Base-by-base conservation (phyloP, 2,329 filamentous ascomycete species). In the Aureobasidium sp. region DNA sequence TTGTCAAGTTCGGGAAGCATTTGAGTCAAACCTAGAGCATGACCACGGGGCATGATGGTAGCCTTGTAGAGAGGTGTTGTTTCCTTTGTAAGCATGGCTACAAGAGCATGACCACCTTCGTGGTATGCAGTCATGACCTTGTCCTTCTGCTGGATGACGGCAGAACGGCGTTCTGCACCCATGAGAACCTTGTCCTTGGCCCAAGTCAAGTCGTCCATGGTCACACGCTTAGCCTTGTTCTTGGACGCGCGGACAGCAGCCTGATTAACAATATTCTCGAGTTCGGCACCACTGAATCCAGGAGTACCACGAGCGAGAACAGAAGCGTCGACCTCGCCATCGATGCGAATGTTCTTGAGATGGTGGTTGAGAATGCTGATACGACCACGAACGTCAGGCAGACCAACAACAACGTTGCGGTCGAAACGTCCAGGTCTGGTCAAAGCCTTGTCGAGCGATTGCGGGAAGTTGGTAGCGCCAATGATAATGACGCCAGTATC, bases 141-240 rank as follows among this genome's bases (percentile, higher is more conserved):
- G 77, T 99, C 94, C 77, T 96, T 91, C 66, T 93, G 85, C 47
- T 88, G 89, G 61, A 99, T 93, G 61, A 97, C 84, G 76, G 93
- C 91, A 67, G 88, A 96, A 73, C 87, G 89, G 71, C 88, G 86
- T 77, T 99, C 94, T 2, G 93, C 90, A 40, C 94, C 94, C 91
- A 99, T 96, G 74, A 96, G 88, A 60, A 99, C 90, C 77, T 94
- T 94, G 78, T 99, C 94, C 76, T 96, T 97, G 62, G 94, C 94
- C 92, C 93, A 99, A 68, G 97, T 92, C 66, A 97, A 87, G 71
- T 97, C 91, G 37, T 82, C 76, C 74, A 91, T 88, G 14, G 83
- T 82, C 59, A 99, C 90, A 49, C 87, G 82, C 63, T 80, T 80
- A 42, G 88, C 83, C 76, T 92, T 94, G 67, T 89, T 83, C 73